Evolutionary conservation across 345 rosid genomes (phyloP), one percentile per base, ranked within the genome.

Genomic region (Zanthoxylum bungeanum): DNA sequence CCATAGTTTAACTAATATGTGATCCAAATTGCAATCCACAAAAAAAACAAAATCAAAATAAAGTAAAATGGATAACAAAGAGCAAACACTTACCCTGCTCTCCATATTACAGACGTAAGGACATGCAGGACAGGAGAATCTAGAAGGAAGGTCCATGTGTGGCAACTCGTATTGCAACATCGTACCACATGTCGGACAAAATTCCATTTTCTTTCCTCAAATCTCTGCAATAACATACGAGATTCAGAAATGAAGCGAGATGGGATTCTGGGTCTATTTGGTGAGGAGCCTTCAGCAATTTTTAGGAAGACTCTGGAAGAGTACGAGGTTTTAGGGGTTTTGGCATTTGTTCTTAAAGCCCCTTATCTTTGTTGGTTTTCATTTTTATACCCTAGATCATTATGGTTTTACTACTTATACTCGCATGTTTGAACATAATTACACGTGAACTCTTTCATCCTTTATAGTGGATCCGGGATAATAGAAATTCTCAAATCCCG

Each of bases 181-280:
- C 61, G 71, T 67, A 5, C 84, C 88, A 60, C 89, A 88, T 16
- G 85, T 77, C 0, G 89, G 92, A 76, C 92, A 88, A 73, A 88
- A 83, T 70, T 88, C 92, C 92, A 85, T 88, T 49, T 53, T 19
- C 66, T 60, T 19, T 21, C 17, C 3, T 67, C 22, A 33, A 31
- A 2, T n/a, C 56, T 36, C 71, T 51, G 60, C 59, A 66, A 21
- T 24, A 2, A 22, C 31, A 58, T 19, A 2, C n/a, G n/a, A 5
- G 12, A 33, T 31, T 6, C 31, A 58, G 21, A 37, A 31, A 28
- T 58, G 39, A 11, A 33, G 64, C 24, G 44, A 9, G 25, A 59
- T 19, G 40, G 4, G 3, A 17, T 17, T 59, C 24, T 33, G 31
- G 42, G 24, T 17, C 36, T 17, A 12, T 5, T 28, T 14, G 27